Conservation (phyloP, 805 yeast species). For the Barnettozyma pratensis region DNA sequence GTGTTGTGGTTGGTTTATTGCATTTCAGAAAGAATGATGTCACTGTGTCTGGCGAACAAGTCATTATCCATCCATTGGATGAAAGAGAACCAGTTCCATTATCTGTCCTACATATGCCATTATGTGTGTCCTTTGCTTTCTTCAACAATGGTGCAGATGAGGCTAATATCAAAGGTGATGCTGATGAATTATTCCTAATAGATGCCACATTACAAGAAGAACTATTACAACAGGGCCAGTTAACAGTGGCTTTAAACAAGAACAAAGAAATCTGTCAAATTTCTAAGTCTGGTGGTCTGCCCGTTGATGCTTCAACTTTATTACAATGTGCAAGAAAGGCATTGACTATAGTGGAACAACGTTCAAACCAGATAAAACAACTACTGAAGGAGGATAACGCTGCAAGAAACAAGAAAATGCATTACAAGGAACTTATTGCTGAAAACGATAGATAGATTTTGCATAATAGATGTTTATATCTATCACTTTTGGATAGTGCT, state of each 20-base stretch:
- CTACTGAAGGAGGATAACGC: constrained; percentile 32
- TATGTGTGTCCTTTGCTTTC: constrained; percentile 85
- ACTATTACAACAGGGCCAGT: constrained; percentile 63
- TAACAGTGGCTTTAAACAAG: constrained; percentile 83
- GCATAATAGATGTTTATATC: not conserved
- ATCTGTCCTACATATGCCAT: constrained; percentile 82
- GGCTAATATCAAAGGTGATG: constrained; percentile 65
- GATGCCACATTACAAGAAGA: constrained; percentile 84
- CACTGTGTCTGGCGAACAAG: constrained; percentile 58
- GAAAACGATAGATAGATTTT: constrained; percentile 19
- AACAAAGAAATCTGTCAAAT: constrained; percentile 90
- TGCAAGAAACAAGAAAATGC: constrained; percentile 19
- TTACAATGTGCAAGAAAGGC: constrained; percentile 69
- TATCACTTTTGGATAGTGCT: too few relatives aligned
- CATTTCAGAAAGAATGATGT: constrained; percentile 86
- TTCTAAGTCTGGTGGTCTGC: constrained; percentile 84
- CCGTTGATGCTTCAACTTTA: constrained; percentile 66
- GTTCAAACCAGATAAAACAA: constrained; percentile 60
- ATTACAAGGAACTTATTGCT: constrained; percentile 23
- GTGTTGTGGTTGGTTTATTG: constrained; percentile 78
- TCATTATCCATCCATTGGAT: constrained; percentile 62
- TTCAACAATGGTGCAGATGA: constrained; percentile 63
- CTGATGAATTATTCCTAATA: constrained; percentile 55
- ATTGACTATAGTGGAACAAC: constrained; percentile 49
- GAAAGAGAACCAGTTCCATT: constrained; percentile 87